Conservation (phyloP, 2,329 filamentous ascomycete species). For the Trichocomaceae sp. region DNA sequence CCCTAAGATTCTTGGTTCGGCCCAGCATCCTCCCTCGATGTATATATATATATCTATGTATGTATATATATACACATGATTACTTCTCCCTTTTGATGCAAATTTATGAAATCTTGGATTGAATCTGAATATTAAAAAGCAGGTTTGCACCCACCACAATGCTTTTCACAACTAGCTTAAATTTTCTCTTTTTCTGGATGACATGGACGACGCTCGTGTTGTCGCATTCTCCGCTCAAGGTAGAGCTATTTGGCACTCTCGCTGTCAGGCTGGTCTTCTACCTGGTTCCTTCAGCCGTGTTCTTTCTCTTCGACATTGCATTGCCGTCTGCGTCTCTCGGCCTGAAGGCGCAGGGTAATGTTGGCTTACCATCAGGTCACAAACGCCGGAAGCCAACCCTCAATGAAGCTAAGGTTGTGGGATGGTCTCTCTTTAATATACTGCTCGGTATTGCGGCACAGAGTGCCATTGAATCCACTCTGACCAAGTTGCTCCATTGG, state of each 20-base stretch:
- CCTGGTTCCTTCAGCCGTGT: constrained; percentile 64
- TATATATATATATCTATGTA: neutral
- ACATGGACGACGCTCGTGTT: constrained; percentile 81
- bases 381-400: constrained; percentile 33
- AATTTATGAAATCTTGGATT: neutral
- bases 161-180: constrained; percentile 72
- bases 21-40: neutral
- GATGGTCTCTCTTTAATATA: constrained; percentile 52
- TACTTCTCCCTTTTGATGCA: neutral
- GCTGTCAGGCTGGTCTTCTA: constrained; percentile 64
- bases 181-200: constrained; percentile 82
- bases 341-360: constrained; percentile 60
- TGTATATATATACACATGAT: too few relatives aligned
- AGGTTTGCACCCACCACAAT: constrained; percentile 26
- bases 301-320: constrained; percentile 64
- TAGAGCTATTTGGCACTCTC: constrained; percentile 67
- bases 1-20: neutral
- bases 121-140: neutral
- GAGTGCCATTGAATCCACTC: constrained; percentile 47
- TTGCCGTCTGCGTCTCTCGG: constrained; percentile 62
- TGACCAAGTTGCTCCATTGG: constrained; percentile 48
- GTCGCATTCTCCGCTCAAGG: constrained; percentile 64
- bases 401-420: constrained; percentile 45
- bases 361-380: constrained; percentile 41
- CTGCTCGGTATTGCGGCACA: constrained; percentile 48